phyloP scores from a whole-genome alignment of 345 rosid genomes.

The Populus nigra region DNA sequence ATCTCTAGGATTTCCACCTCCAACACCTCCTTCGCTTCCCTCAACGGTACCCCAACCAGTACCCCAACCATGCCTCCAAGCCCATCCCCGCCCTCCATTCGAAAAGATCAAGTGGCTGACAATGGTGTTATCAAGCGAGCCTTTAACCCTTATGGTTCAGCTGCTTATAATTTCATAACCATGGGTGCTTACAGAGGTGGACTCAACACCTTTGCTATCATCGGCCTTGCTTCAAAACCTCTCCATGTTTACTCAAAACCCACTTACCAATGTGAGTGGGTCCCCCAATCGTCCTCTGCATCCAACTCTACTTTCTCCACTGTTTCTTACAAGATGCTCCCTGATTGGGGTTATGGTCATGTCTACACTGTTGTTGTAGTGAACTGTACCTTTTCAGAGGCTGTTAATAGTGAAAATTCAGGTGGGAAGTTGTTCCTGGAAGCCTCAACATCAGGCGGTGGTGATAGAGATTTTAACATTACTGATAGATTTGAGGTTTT shows the following conservation, averaged over 20 bases:
- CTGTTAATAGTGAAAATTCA: conserved; percentile 55
- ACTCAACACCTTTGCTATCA: conserved; percentile 53
- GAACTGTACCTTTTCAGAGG: conserved; percentile 63
- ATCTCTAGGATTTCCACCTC: conserved; percentile 50
- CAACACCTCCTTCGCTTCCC: not conserved
- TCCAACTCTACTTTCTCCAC: conserved; percentile 20
- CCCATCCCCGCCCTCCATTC: conserved; percentile 14
- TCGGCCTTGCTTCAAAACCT: conserved; percentile 85
- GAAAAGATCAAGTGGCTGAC: conserved; percentile 40
- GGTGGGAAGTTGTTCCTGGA: conserved; percentile 68
- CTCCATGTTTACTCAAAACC: conserved; percentile 70
- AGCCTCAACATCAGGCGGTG: conserved; percentile 73
- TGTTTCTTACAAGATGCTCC: conserved; percentile 52
- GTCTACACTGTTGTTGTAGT: conserved; percentile 82
- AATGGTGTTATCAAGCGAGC: conserved; percentile 55
- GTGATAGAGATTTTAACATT: conserved; percentile 48
- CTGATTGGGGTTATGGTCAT: conserved; percentile 95
- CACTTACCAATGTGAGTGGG: conserved; percentile 69
- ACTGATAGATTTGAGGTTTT: conserved; percentile 60
- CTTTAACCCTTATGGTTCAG: conserved; percentile 63
- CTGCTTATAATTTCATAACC: conserved; percentile 75
- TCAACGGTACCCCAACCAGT: conserved; percentile 2
- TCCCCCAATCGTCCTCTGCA: conserved; percentile 14
- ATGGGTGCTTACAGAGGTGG: conserved; percentile 91
- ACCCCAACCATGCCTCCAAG: not conserved